Evolutionary conservation across 768 basidiomycete species (phyloP), one percentile per base, ranked within the genome.

Genomic region (Tephrocybe sp.): DNA sequence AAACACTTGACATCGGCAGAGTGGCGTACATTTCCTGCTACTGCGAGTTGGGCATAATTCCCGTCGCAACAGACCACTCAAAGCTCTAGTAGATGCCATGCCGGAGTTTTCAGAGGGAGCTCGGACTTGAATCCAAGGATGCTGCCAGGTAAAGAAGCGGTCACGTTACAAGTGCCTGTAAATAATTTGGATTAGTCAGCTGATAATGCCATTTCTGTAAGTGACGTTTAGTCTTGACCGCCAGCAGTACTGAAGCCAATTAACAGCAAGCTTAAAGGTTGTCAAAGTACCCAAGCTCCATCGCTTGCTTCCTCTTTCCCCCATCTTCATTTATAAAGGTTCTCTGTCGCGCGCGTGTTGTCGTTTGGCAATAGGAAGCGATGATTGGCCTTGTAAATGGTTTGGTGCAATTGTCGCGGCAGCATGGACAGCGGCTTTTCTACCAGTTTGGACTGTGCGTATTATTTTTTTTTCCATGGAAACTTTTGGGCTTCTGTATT

Each of bases 361-460:
- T 19, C n/a, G 2, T 13, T 20, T 38, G 20, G 26, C 39, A 12
- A 23, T 19, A 31, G 44, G 17, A 49, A 33, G 61, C 52, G 58
- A 65, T 58, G 57, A 54, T 54, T 45, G 51, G 43, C 60, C 64
- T 45, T 58, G 49, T 47, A 52, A 51, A 23, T 36, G 23, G 45
- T 23, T 34, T 67, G 17, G 59, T 78, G 23, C 71, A 72, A 46
- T 67, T 68, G 60, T 70, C 68, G 38, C 70, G 78, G 40, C 67
- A 66, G 13, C 61, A 76, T 36, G 73, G 73, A 14, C 73, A 73
- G 39, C 67, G 72, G 35, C 81, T 82, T 60, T 84, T 90, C 65
- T 80, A 85, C 48, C 79, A 79, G 44, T 90, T 92, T 62, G 89
- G 89, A 70, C 73, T 92, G 89, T 91, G 69, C 64, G 89, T 49